Evolutionary conservation across 768 basidiomycete species (phyloP), one percentile per base, ranked within the genome.

Genomic region (Auricularia cornea): DNA sequence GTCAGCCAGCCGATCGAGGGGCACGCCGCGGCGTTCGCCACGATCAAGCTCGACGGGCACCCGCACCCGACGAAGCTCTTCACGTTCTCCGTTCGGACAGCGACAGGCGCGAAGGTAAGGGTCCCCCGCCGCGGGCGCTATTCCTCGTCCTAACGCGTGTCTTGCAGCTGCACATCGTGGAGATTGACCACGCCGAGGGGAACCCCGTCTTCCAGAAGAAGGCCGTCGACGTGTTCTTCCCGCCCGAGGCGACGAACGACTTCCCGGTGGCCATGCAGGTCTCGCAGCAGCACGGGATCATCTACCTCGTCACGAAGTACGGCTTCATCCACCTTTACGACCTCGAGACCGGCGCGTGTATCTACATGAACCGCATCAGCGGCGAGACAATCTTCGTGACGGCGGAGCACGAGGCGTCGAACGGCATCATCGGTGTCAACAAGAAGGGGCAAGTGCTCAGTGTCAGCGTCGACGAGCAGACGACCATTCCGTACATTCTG

Each of bases 231-330:
- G 96, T 99, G 38, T 99, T 95, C 81, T 99, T 98, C 84, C 97
- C 97, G 61, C 88, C 95, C 1, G 97, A 99, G 74, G 97, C 97
- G 5, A 89, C 88, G 60, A 98, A 95, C 72, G 97, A 99, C 72
- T 99, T 99, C 81, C 97, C 97, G 20, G 97, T 99, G 31, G 93
- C 97, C 31, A 98, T 99, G 94, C 97, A 99, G 73, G 93, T 98
- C 38, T 98, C 97, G 44, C 87, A 89, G 75, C 92, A 92, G 74
- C 95, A 97, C 75, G 96, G 97, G 38, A 93, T 99, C 75, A 80
- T 97, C 71, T 99, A 95, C 78, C 83, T 99, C 63, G 92, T 98
- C 72, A 98, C 97, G 62, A 99, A 99, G 75, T 98, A 93, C 73
- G 97, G 97, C 48, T 99, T 99, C 79, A 98, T 99, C 72, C 97